A percentile compares a stretch with the other conserved stretches of the same genome.
These are phyloP conservation scores for Plasmopara muralis DNA, from an alignment of 352 stramenopile genomes.

Conservation along the genomic window DNA sequence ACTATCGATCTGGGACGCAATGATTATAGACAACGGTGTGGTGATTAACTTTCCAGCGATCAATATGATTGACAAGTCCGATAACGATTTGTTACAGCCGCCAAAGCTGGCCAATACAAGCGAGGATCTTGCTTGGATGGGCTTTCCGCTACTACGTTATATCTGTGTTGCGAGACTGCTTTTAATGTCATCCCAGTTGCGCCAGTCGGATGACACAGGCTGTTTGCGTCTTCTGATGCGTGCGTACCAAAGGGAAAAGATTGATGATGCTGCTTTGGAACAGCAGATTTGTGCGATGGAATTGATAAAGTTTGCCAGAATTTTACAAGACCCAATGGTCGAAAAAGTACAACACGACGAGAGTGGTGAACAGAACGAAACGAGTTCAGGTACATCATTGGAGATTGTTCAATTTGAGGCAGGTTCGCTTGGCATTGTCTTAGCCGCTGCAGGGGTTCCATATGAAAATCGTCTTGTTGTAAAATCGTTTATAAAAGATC, in stretches of 20 bases:
- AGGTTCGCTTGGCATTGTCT: conserved; percentile 63
- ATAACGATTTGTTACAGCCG: conserved; percentile 33
- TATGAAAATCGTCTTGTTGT: conserved; percentile 57
- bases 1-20: conserved; percentile 59
- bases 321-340: conserved; percentile 54
- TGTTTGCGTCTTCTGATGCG: conserved; percentile 75
- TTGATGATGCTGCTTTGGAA: background rate
- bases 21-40: conserved; percentile 41
- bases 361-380: background rate
- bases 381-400: conserved; percentile 17
- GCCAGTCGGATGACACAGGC: conserved; percentile 50
- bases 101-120: conserved; percentile 20
- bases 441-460: conserved; percentile 41
- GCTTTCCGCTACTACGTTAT: conserved; percentile 64
- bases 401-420: conserved; percentile 56
- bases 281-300: conserved; percentile 17
- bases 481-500: conserved; percentile 62
- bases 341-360: conserved; percentile 21
- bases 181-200: conserved; percentile 47
- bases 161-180: conserved; percentile 63
- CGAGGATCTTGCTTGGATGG: conserved; percentile 33
- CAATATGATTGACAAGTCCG: conserved; percentile 24
- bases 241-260: conserved; percentile 28
- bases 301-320: conserved; percentile 42
- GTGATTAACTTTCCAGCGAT: conserved; percentile 34